Conservation (phyloP, 495 filamentous ascomycete species). For the Xylaria palmicola region DNA sequence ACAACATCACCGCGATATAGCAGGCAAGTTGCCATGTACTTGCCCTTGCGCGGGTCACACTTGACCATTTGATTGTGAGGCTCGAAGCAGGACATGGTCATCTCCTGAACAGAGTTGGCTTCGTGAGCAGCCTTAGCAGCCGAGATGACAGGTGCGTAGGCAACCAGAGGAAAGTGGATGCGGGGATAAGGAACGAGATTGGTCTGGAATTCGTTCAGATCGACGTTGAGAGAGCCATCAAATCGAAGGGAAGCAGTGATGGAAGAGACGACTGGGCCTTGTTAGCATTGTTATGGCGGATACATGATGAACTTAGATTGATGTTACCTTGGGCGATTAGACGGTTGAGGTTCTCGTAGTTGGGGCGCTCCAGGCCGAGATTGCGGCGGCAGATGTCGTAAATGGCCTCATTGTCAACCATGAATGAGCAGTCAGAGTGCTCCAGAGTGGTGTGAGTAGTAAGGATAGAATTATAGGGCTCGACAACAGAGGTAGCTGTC, state of each 20-base stretch:
- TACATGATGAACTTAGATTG: background rate
- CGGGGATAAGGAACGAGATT: constrained; percentile 98
- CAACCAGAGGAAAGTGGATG: constrained; percentile 98
- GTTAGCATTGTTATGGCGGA: constrained; percentile 22
- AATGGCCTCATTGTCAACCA: constrained; percentile 99
- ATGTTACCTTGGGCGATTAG: constrained; percentile 86
- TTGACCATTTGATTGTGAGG: constrained; percentile 96
- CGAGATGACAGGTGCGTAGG: constrained; percentile 92
- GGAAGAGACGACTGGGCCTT: constrained; percentile 79
- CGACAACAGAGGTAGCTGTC: constrained; percentile 94
- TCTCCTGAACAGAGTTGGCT: constrained; percentile 83
- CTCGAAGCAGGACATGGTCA: constrained; percentile 85
- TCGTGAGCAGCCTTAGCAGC: constrained; percentile 93
- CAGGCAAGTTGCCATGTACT: constrained; percentile 99
- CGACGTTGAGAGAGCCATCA: constrained; percentile 98
- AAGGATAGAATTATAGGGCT: constrained; percentile 99
- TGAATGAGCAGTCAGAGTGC: constrained; percentile 99
- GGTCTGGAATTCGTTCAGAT: constrained; percentile 99
- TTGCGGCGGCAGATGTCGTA: constrained; percentile 99
- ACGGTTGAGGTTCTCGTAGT: constrained; percentile 97
- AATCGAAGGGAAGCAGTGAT: constrained; percentile 98
- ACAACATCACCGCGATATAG: constrained; percentile 98
- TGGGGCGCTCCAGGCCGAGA: constrained; percentile 92
- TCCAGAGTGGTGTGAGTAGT: constrained; percentile 98
- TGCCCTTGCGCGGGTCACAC: constrained; percentile 97